phyloP scores from a whole-genome alignment of 495 filamentous ascomycete genomes.

The Penicillium waksmanii region DNA sequence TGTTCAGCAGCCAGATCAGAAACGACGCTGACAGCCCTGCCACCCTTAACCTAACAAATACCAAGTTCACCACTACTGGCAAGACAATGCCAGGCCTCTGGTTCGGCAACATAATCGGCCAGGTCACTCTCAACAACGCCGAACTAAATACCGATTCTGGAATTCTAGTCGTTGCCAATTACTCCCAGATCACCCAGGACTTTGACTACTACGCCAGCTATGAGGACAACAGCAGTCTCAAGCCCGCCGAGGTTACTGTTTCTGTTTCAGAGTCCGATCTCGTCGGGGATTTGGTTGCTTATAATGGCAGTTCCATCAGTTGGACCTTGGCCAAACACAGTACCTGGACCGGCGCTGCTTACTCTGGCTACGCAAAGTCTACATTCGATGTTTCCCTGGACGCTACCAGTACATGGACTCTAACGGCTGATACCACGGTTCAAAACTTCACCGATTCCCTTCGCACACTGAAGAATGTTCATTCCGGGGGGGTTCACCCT shows the following conservation, averaged over 20 bases:
- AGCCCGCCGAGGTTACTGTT: conserved; percentile 15
- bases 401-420: conserved; percentile 21
- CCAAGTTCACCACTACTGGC: conserved; percentile 17
- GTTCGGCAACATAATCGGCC: conserved; percentile 22
- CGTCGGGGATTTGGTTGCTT: conserved; percentile 20
- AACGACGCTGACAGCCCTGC: conserved; percentile 8
- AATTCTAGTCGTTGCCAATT: conserved; percentile 20
- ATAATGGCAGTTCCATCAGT: conserved; percentile 17
- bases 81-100: conserved; percentile 17
- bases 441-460: conserved; percentile 22
- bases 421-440: conserved; percentile 18
- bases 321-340: conserved; percentile 16
- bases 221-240: conserved; percentile 14
- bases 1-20: conserved; percentile 13
- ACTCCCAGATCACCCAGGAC: conserved; percentile 23
- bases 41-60: conserved; percentile 17
- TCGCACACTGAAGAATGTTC: conserved; percentile 13
- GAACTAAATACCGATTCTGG: conserved; percentile 15
- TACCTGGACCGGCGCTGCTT: conserved; percentile 20
- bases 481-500: conserved; percentile 13
- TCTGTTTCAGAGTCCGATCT: conserved; percentile 14
- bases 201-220: conserved; percentile 24
- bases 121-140: conserved; percentile 8
- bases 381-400: conserved; percentile 22
- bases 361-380: conserved; percentile 16